Base-by-base conservation (phyloP, 768 basidiomycete genomes). In the Tulasnella sp. region DNA sequence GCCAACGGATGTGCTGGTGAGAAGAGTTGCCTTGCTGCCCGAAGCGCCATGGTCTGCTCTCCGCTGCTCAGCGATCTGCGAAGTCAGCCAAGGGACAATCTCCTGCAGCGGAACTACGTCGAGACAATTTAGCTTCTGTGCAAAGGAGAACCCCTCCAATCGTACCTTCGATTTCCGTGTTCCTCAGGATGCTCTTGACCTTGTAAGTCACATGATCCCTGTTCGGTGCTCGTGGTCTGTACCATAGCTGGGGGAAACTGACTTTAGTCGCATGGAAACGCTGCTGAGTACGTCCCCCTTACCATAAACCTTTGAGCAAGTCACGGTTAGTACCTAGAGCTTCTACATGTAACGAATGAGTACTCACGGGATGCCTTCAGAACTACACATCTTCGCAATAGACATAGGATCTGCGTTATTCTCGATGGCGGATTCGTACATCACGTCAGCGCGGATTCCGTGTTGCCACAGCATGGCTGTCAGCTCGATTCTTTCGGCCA, bases 321-420 rank as follows among this genome's bases (percentile, higher is more conserved):
- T 5, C 37, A 39, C 1, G 1, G 26, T 46, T 32, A 39, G 9
- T 35, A 29, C 18, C 23, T 5, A 72, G 18, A 37, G 39, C n/a
- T 29, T 7, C 37, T 10, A 39, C 15, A n/a, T 37, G 2, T 18
- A 32, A 23, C 18, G 23, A 37, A 18, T 61, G 16, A 35, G 69
- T 0, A 85, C 90, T 77, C 81, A 94, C 94, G 95, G 81, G 55
- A 95, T 94, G 15, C 94, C 94, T 83, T 95, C 93, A n/a, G 90
- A 85, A n/a, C 85, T 85, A 82, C 93, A 95, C 35, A 88, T 84
- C 70, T 92, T 92, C 32, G 89, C 83, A 80, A 91, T 73, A 11
- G 77, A 77, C 29, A 70, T 57, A 1, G 77, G 87, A 74, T 93
- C 91, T 77, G 89, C 88, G 72, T 85, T 82, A 76, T 91, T 90